Conservation (phyloP, 805 yeast species). For the Kockiozyma suomiensis region DNA sequence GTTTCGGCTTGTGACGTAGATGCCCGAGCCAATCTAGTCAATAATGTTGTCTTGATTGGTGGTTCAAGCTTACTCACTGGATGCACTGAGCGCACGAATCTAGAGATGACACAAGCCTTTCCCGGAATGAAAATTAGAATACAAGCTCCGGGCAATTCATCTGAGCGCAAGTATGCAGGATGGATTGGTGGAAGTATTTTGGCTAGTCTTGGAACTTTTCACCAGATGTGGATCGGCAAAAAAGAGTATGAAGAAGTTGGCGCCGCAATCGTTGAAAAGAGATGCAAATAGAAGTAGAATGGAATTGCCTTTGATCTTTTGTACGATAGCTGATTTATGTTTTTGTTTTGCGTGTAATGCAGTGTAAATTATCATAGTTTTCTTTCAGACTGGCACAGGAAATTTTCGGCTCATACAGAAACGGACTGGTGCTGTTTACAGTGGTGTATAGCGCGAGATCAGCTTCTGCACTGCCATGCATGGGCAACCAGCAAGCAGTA, state of each 20-base stretch:
- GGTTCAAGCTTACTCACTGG: constrained; percentile 60
- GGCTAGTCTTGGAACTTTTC: constrained; percentile 60
- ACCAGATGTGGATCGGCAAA: constrained; percentile 60
- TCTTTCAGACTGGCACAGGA: no score
- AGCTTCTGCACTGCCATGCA: no score
- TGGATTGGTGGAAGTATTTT: constrained; percentile 78
- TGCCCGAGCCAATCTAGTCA: constrained; percentile 47
- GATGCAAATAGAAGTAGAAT: constrained; percentile 40
- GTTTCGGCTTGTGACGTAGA: constrained; percentile 50
- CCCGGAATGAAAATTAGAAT: constrained; percentile 53
- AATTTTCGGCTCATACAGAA: background rate
- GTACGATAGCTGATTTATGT: constrained; percentile 14
- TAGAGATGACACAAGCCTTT: constrained; percentile 57
- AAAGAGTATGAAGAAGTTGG: constrained; percentile 70
- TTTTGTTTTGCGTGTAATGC: background rate
- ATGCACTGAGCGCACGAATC: constrained; percentile 56
- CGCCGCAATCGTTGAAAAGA: constrained; percentile 44
- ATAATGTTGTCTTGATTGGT: constrained; percentile 62
- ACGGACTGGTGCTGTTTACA: background rate
- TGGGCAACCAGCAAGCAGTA: no score
- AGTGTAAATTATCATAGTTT: background rate
- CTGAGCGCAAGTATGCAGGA: constrained; percentile 60
- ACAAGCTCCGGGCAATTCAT: constrained; percentile 46
- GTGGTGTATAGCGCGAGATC: background rate
- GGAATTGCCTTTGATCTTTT: background rate